Evolutionary conservation across 2,329 filamentous ascomycete species (phyloP).

Genomic region (Ophiostoma quercus): DNA sequence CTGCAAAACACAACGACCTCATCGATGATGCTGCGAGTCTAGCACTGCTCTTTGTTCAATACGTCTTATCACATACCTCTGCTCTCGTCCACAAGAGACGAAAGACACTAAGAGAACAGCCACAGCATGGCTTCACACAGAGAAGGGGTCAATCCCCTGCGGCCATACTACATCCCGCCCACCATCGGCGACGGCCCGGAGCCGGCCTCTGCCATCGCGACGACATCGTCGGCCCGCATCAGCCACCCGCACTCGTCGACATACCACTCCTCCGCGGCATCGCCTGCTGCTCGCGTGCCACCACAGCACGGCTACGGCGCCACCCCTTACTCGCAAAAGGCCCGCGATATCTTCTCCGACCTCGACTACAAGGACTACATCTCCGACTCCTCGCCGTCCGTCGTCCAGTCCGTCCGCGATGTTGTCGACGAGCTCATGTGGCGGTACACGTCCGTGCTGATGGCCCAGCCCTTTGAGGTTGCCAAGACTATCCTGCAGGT

Average conservation of each 20-base stretch:
- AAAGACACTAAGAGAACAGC: not conserved
- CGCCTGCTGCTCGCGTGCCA: conserved; percentile 34
- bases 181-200: conserved; percentile 47
- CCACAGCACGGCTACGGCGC: conserved; percentile 44
- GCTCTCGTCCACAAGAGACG: not conserved
- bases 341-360: conserved; percentile 81
- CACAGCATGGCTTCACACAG: conserved; percentile 41
- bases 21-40: not conserved
- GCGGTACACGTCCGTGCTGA: conserved; percentile 84
- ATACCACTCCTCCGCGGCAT: not conserved
- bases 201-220: conserved; percentile 28
- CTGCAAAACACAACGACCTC: conserved; percentile 13
- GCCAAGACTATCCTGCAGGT: conserved; percentile 90
- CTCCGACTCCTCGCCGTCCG: conserved; percentile 67
- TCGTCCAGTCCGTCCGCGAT: conserved; percentile 67
- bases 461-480: conserved; percentile 94
- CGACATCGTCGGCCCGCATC: conserved; percentile 33
- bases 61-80: too few relatives aligned
- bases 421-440: conserved; percentile 80
- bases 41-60: not conserved
- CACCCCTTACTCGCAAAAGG: conserved; percentile 52
- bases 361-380: conserved; percentile 89
- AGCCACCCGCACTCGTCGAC: not conserved
- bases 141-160: conserved; percentile 56
- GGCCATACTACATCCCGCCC: conserved; percentile 64